Evolutionary conservation across 1,284 basidiomycete genomes (phyloP), one percentile per base, ranked within the genome.

Genomic region (Farysia itapuensis): DNA sequence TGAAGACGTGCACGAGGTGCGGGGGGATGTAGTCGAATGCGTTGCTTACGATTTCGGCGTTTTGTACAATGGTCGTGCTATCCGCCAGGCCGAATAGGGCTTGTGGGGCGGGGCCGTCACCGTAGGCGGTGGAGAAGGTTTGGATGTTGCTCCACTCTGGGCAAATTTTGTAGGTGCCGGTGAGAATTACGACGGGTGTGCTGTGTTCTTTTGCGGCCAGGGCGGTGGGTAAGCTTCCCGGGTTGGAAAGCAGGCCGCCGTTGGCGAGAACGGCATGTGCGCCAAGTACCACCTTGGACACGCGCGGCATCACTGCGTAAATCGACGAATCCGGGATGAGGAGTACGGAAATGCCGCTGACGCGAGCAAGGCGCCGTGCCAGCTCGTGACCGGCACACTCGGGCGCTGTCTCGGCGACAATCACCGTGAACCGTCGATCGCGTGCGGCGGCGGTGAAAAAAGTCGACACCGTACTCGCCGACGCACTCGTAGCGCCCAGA

Each of bases 81-180:
- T 46, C 47, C 0, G 49, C 43, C 29, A 53, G 61, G 32, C 68
- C 61, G 4, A 73, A 29, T 86, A 90, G n/a, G 84, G 86, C 16
- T 3, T 57, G 48, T 1, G 67, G 67, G 12, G 43, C 35, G 3
- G 42, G 35, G 3, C 39, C 39, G 18, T 48, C 46, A 2, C 35
- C 26, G 21, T 23, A 35, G 11, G 26, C 29, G 1, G 31, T 35
- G 20, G 43, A 24, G 16, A 56, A 46, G 30, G 42, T 24, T 13
- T 67, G 57, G 13, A 69, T 64, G 63, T 90, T 78, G 75, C 91
- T 91, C 90, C 94, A 97, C 19, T 89, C 81, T 1, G 92, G 92
- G 7, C 90, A 93, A 63, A 98, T 82, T 76, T 97, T 97, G 81
- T 92, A 97, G 77, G 95, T 90, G 1, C 93, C 94, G 1, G 91